Conservation (phyloP, 352 stramenopile species). For the Phytophthora pinifolia region DNA sequence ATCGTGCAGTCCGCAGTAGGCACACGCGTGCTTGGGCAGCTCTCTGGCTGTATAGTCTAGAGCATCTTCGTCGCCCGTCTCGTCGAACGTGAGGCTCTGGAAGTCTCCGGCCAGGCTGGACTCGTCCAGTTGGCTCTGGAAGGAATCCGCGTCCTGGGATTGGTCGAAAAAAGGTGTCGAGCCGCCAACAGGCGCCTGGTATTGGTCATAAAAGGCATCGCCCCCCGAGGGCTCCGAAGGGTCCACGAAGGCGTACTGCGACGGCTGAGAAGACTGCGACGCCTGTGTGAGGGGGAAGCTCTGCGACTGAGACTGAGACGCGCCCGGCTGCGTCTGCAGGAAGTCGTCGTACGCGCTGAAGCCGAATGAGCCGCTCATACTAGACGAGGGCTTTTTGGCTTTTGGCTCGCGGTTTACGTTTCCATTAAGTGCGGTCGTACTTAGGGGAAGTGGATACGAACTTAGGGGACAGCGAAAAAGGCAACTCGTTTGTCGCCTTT, state of each 20-base stretch:
- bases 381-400: too few relatives aligned
- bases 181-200: slow-evolving; percentile 28
- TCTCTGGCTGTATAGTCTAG: slow-evolving; percentile 70
- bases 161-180: slow-evolving; percentile 32
- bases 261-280: slow-evolving; percentile 16
- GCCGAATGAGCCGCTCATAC: slow-evolving; percentile 46
- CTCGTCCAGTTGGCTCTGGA: slow-evolving; percentile 49
- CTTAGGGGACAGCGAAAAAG: too few relatives aligned
- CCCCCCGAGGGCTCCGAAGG: slow-evolving; percentile 38
- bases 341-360: slow-evolving; percentile 59
- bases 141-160: slow-evolving; percentile 23
- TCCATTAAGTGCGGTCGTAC: too few relatives aligned
- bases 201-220: slow-evolving; percentile 69
- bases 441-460: too few relatives aligned
- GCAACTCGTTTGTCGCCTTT: too few relatives aligned
- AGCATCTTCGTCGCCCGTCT: slow-evolving; percentile 65
- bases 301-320: slow-evolving; percentile 51
- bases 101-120: slow-evolving; percentile 49
- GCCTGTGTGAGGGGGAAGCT: slow-evolving; percentile 6
- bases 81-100: slow-evolving; percentile 68
- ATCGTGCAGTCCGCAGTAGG: slow-evolving; percentile 98
- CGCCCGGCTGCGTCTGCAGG: slow-evolving; percentile 55
- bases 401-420: slow-evolving; percentile 2
- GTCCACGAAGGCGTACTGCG: slow-evolving; percentile 73
- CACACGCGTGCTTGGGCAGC: slow-evolving; percentile 92